phyloP scores from a whole-genome alignment of 2,329 filamentous ascomycete species.

The Escovopsis sp. region DNA sequence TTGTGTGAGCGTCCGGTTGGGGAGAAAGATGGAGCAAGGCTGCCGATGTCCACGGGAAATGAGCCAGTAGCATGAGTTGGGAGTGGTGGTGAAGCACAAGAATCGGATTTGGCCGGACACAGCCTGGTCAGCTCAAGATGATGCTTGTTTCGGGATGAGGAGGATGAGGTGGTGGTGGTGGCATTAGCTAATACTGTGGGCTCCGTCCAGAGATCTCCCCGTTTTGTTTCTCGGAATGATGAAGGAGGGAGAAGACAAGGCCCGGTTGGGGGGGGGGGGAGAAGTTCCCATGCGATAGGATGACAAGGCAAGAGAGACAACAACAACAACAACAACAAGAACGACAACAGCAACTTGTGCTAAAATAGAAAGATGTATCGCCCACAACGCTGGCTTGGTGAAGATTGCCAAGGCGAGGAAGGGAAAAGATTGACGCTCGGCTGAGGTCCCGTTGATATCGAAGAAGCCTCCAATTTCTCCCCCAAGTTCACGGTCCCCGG shows the following conservation, averaged over 20 bases:
- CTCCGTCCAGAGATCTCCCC: constrained; percentile 11
- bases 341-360: too few species aligned
- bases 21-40: constrained; percentile 5
- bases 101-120: constrained; percentile 31
- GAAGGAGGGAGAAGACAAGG: not conserved
- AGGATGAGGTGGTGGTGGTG: constrained; percentile 3
- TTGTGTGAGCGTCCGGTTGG: constrained; percentile 23
- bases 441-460: constrained; percentile 3
- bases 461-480: too few species aligned
- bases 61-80: constrained; percentile 18
- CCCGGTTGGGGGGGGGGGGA: too few species aligned
- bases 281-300: too few species aligned
- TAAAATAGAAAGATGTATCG: constrained; percentile 1
- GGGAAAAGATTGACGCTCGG: constrained; percentile 2
- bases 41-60: constrained; percentile 20
- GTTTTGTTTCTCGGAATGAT: constrained; percentile 15
- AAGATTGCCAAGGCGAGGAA: constrained; percentile 2
- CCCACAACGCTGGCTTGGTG: not conserved
- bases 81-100: constrained; percentile 12
- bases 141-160: constrained; percentile 9
- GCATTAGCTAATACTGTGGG: too few species aligned
- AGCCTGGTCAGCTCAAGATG: constrained; percentile 25
- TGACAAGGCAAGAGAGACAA: not conserved
- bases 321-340: too few species aligned
- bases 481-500: constrained; percentile 1